Base-by-base conservation (phyloP, 495 filamentous ascomycete species). In the Aspergillus biplanus region DNA sequence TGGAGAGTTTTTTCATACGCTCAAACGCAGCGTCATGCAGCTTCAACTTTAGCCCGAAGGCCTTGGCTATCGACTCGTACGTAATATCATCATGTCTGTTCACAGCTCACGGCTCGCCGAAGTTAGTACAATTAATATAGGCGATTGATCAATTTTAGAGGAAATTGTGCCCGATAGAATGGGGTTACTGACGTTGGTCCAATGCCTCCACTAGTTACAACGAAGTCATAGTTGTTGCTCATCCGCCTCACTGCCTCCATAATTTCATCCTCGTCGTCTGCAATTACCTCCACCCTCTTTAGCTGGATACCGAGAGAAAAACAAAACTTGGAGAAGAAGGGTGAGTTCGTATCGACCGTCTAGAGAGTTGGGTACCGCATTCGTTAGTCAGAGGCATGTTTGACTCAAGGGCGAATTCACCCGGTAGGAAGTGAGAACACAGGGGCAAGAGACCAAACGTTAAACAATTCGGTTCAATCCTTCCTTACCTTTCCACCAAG, bases 31-130 rank as follows among this genome's bases (percentile, higher is more conserved):
- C 82, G 37, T 90, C 65, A 79, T 99, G 92, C 15, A 97, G 81
- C 60, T 86, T 81, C 0, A 98, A 82, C 11, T 88, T 84, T 3
- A 97, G 82, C 42, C 76, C 73, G 73, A 97, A 99, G 27, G 93
- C 95, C 65, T 92, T 91, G 46, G 92, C 95, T 69, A 99, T 93
- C 27, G 93, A 93, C 69, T 87, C 78, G 81, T 99, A 99, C 42
- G 95, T 98, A 65, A 99, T 98, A 70, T 99, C 95, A 70, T 99
- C 95, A 78, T 98, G 95, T 58, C 90, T 95, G 67, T 64, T 62
- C 6, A 6, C 12, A 5, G 33, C 13, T 35, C 13, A 21, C 21
- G 21, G 21, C 21, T 27, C 21, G 21, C 21, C 21, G 21, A 27
- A 27, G 21, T 27, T 2, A 27, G 21, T 2, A 27, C 21, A 27